Conservation (phyloP, 371 early-diverging fungal genomes). For the Saksenaea vasiformis region DNA sequence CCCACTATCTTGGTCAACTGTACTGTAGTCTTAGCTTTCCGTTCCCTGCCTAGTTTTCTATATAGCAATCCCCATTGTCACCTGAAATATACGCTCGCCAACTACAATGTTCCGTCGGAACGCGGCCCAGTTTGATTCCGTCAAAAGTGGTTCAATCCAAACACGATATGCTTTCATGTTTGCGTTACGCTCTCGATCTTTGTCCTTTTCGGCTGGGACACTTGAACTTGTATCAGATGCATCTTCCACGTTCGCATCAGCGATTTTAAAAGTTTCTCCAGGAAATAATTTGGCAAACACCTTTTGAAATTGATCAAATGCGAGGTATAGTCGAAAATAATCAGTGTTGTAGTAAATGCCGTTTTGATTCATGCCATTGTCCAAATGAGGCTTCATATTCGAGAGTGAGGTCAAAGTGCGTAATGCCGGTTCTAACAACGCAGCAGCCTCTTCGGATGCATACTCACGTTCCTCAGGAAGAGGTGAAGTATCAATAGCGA, state of each 20-base stretch:
- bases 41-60: not conserved
- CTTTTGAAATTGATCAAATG: conserved; percentile 51
- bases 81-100: conserved; percentile 40
- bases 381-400: conserved; percentile 52
- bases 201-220: conserved; percentile 25
- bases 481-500: conserved; percentile 31
- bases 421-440: conserved; percentile 33
- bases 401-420: conserved; percentile 40
- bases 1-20: conserved; percentile 46
- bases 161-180: conserved; percentile 51
- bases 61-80: not conserved
- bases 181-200: conserved; percentile 44
- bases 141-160: conserved; percentile 47
- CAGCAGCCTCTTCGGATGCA: conserved; percentile 29
- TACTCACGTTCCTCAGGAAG: conserved; percentile 8
- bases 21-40: conserved; percentile 14
- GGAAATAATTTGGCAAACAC: conserved; percentile 41
- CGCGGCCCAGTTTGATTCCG: conserved; percentile 52
- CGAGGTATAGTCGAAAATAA: conserved; percentile 48
- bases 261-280: conserved; percentile 23
- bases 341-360: conserved; percentile 57
- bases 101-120: conserved; percentile 54
- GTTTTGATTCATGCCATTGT: conserved; percentile 57
- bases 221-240: not conserved
- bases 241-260: conserved; percentile 1